phyloP scores from a whole-genome alignment of 2,329 filamentous ascomycete species.

The Beauveria brongniartii region DNA sequence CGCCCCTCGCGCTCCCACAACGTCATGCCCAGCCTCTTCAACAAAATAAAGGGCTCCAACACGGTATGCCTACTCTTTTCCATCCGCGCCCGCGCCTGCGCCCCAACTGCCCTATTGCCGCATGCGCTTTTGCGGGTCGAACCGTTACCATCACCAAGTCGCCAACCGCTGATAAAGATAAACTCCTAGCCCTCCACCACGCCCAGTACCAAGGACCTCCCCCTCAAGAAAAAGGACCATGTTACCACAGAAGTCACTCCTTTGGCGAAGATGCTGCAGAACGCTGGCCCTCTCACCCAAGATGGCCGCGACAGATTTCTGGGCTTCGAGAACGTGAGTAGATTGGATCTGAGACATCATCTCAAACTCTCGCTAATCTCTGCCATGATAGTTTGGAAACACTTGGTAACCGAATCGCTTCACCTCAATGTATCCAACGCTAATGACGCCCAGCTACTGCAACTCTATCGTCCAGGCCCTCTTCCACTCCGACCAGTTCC shows the following conservation, averaged over 20 bases:
- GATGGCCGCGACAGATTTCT: constrained; percentile 98
- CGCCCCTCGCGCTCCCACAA: constrained; percentile 10
- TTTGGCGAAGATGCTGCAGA: constrained; percentile 67
- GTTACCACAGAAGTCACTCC: constrained; percentile 51
- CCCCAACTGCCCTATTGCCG: constrained; percentile 18
- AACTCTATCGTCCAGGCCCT: constrained; percentile 97
- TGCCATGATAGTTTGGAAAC: constrained; percentile 70
- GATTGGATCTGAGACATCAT: constrained; percentile 26
- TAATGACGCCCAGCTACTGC: constrained; percentile 63
- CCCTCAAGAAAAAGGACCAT: constrained; percentile 49
- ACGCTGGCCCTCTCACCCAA: constrained; percentile 68
- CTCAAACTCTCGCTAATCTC: constrained; percentile 26
- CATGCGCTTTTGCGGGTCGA: constrained; percentile 8
- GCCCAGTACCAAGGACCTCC: constrained; percentile 36
- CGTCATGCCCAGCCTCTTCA: constrained; percentile 50
- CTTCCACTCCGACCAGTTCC: constrained; percentile 90
- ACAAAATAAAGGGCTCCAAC: constrained; percentile 48
- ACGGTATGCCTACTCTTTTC: constrained; percentile 37
- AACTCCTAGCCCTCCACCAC: constrained; percentile 34
- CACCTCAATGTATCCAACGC: constrained; percentile 10
- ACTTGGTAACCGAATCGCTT: constrained; percentile 62
- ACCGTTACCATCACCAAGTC: constrained; percentile 3
- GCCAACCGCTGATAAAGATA: constrained; percentile 24
- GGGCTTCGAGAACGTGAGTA: constrained; percentile 84
- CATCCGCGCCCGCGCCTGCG: not conserved